phyloP scores from a whole-genome alignment of 768 basidiomycete species.

The Chalciporus sphaerocephalus region DNA sequence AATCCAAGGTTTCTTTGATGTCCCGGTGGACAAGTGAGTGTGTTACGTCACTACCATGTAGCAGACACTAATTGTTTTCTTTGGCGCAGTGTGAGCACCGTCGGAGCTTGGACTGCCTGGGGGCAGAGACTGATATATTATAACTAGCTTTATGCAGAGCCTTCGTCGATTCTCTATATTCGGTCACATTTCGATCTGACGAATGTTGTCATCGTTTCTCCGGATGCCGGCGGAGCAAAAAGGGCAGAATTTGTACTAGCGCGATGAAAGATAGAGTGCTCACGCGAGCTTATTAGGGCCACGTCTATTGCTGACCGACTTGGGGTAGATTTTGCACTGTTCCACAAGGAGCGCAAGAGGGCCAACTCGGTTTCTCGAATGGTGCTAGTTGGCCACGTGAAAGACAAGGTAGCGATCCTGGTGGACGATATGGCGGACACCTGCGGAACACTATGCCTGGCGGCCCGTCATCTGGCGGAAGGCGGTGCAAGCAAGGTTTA shows the following conservation, averaged over 20 bases:
- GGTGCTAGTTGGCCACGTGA: conserved; percentile 92
- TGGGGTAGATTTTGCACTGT: conserved; percentile 95
- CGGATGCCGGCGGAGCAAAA: conserved; percentile 98
- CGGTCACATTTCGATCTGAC: conserved; percentile 82
- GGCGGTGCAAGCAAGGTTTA: conserved; percentile 83
- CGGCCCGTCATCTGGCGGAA: conserved; percentile 82
- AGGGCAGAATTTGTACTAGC: conserved; percentile 47
- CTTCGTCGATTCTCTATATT: conserved; percentile 91
- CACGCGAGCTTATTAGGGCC: conserved; percentile 52
- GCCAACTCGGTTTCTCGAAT: conserved; percentile 93
- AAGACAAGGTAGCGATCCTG: conserved; percentile 87
- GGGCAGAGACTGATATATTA: conserved; percentile 20
- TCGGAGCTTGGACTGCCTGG: conserved; percentile 1
- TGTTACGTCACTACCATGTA: not conserved
- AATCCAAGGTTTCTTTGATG: conserved; percentile 99
- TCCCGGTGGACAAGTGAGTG: conserved; percentile 97
- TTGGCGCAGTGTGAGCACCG: conserved; percentile 46
- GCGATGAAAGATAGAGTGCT: conserved; percentile 6
- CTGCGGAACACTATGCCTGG: conserved; percentile 89
- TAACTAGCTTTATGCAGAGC: conserved; percentile 85
- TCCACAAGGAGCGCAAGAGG: conserved; percentile 99
- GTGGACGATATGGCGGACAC: conserved; percentile 99
- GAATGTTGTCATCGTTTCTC: conserved; percentile 91
- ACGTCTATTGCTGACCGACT: conserved; percentile 95
- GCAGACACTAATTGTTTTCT: conserved; percentile 12